Evolutionary conservation across 495 filamentous ascomycete genomes (phyloP).

Genomic region (Cladorrhinum samala): DNA sequence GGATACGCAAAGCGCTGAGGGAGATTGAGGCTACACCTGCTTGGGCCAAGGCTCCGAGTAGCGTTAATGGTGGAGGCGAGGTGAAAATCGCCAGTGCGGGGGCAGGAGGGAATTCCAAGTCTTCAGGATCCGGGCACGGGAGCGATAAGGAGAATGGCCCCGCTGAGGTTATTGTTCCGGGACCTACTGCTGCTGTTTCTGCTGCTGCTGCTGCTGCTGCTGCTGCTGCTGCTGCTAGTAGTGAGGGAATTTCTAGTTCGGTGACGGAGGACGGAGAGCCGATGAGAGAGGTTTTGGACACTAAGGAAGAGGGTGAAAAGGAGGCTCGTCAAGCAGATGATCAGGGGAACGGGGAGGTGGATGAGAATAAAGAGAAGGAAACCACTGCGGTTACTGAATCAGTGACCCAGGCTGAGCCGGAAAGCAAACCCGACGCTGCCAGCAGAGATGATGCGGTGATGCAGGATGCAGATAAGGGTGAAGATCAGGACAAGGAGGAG

Average conservation of each 20-base stretch:
- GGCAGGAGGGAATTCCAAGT: neutral
- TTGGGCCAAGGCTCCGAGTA: slow-evolving; percentile 17
- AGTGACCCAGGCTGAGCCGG: no score
- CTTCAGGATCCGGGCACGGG: neutral
- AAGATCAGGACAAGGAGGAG: neutral
- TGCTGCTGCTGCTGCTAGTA: neutral
- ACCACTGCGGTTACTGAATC: no score
- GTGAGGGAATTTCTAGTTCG: neutral
- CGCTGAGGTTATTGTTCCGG: neutral
- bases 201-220: neutral
- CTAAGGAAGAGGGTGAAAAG: neutral
- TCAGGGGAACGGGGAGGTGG: neutral
- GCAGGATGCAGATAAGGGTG: neutral
- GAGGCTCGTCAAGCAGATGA: neutral
- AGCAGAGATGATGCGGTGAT: neutral
- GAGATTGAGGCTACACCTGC: slow-evolving; percentile 33
- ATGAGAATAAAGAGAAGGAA: neutral
- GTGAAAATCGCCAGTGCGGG: slow-evolving; percentile 1
- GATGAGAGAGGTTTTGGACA: neutral
- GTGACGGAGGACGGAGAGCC: neutral
- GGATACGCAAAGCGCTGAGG: slow-evolving; percentile 41
- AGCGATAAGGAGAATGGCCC: neutral
- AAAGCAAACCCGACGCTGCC: neutral
- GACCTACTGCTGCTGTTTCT: neutral
- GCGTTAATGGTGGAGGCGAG: slow-evolving; percentile 4